phyloP scores from a whole-genome alignment of 441 rosid genomes.

The Euphorbia celastroides region DNA sequence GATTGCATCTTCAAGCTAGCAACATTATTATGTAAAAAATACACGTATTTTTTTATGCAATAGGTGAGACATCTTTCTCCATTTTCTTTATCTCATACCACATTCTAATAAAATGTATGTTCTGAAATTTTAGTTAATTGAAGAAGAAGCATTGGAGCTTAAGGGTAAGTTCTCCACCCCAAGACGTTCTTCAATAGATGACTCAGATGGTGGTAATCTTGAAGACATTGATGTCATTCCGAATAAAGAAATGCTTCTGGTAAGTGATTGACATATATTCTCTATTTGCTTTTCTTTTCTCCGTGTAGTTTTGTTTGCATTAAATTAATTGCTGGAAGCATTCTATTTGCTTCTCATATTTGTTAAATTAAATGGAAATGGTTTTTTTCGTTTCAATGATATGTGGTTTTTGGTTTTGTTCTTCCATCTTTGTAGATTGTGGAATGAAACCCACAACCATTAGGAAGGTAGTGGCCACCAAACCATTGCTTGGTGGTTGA shows the following conservation, averaged over 20 bases:
- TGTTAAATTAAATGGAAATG: too few species aligned
- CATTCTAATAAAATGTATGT: not conserved
- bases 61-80: too few species aligned
- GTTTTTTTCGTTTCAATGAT: too few species aligned
- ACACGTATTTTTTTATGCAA: too few species aligned
- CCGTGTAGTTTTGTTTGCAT: not conserved
- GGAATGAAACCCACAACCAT: too few species aligned
- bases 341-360: not conserved
- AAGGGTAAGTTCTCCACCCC: conserved; percentile 70
- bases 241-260: conserved; percentile 93
- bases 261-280: conserved; percentile 25
- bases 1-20: too few species aligned
- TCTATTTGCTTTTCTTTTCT: not conserved
- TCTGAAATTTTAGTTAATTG: conserved; percentile 50
- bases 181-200: conserved; percentile 79
- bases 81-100: not conserved
- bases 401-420: too few species aligned
- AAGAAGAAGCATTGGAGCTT: conserved; percentile 80
- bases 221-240: conserved; percentile 93
- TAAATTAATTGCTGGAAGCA: not conserved
- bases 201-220: conserved; percentile 74
- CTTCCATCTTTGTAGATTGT: too few species aligned
- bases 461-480: too few species aligned
- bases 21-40: too few species aligned
- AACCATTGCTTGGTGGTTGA: too few species aligned